These are phyloP conservation scores for Rhodamnia argentea DNA, from an alignment of 345 rosid genomes.

Conservation along the genomic window DNA sequence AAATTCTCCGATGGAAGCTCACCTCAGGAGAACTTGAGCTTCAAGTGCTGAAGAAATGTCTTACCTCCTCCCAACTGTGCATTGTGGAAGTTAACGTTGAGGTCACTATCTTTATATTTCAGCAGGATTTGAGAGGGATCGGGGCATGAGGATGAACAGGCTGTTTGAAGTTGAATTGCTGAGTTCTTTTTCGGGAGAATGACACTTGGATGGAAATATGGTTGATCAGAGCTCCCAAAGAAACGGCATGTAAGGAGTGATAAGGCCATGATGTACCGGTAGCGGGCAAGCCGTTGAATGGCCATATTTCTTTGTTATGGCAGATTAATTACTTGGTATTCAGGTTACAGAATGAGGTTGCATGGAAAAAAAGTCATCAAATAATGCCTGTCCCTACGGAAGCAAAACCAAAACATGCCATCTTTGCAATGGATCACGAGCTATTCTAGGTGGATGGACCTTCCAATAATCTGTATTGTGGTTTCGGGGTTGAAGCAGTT, in stretches of 20 bases:
- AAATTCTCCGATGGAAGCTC: background rate
- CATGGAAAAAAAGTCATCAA: background rate
- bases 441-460: background rate
- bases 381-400: background rate
- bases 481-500: background rate
- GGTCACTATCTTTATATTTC: background rate
- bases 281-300: background rate
- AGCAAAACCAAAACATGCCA: background rate
- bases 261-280: background rate
- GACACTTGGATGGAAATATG: background rate
- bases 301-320: background rate
- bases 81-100: background rate
- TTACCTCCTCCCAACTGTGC: background rate
- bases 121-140: background rate
- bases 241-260: background rate
- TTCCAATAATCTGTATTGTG: background rate
- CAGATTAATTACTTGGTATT: background rate
- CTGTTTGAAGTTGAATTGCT: background rate
- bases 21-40: background rate
- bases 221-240: background rate
- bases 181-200: background rate
- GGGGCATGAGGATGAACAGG: background rate
- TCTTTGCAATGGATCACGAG: background rate
- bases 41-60: background rate
- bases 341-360: background rate